Evolutionary conservation across 495 filamentous ascomycete species (phyloP).

Genomic region (Penicillium goetzii): DNA sequence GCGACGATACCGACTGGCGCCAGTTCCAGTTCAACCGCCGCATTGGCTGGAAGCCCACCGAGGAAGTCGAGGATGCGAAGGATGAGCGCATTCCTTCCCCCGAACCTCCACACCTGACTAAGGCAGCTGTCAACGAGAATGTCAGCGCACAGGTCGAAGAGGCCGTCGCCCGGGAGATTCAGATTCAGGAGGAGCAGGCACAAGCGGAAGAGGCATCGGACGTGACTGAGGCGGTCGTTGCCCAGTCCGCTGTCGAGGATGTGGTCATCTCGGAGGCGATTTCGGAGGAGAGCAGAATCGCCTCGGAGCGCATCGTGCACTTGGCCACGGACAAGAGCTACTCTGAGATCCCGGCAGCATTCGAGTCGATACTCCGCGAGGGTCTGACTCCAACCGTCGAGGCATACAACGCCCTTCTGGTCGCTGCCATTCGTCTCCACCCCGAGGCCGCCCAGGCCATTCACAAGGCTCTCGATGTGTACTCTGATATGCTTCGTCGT

Average conservation of each 20-base stretch:
- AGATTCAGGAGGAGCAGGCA: conserved; percentile 53
- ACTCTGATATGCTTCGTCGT: conserved; percentile 92
- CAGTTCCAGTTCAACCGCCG: conserved; percentile 85
- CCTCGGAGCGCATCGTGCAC: conserved; percentile 73
- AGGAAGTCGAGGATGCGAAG: conserved; percentile 53
- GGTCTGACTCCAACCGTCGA: conserved; percentile 77
- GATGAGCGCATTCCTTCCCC: conserved; percentile 36
- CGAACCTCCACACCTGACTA: conserved; percentile 57
- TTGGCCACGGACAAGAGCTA: conserved; percentile 69
- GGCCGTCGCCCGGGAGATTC: conserved; percentile 65
- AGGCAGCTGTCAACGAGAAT: conserved; percentile 56
- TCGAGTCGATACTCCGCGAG: conserved; percentile 79
- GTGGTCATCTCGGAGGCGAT: conserved; percentile 34
- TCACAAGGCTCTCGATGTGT: conserved; percentile 89
- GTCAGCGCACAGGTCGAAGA: conserved; percentile 65
- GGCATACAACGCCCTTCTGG: conserved; percentile 87
- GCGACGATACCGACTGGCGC: conserved; percentile 80
- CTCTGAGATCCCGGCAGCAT: conserved; percentile 85
- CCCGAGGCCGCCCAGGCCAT: conserved; percentile 75
- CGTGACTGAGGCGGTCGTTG: conserved; percentile 37
- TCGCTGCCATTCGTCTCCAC: conserved; percentile 75
- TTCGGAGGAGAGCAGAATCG: conserved; percentile 62
- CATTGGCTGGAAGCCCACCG: conserved; percentile 81
- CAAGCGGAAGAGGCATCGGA: conserved; percentile 46
- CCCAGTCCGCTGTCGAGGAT: conserved; percentile 37